Conservation (phyloP, 257 asterid genomes). For the Solanum acaule region DNA sequence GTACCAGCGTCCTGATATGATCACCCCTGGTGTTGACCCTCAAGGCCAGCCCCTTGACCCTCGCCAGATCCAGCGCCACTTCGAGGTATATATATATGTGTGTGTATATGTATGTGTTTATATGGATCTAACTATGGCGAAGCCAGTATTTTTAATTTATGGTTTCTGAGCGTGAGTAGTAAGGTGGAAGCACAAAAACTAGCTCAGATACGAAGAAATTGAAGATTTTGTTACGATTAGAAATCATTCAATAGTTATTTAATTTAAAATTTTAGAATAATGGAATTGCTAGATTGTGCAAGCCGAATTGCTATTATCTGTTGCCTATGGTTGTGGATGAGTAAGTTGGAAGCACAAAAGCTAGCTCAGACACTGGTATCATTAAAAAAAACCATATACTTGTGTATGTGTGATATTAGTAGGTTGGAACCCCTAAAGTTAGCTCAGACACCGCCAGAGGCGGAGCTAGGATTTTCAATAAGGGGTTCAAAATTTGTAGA, state of each 20-base stretch:
- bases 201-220: background rate
- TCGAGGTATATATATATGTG: conserved; percentile 25
- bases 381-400: background rate
- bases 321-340: background rate
- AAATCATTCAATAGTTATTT: background rate
- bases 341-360: background rate
- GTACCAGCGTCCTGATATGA: conserved; percentile 89
- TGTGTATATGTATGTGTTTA: background rate
- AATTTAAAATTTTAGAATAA: background rate
- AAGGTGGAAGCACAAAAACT: background rate
- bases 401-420: background rate
- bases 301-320: background rate
- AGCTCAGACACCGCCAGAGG: background rate
- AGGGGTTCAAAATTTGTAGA: too few relatives aligned
- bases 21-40: conserved; percentile 81
- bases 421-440: background rate
- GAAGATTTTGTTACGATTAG: background rate
- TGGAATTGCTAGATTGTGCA: background rate
- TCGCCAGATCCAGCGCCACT: conserved; percentile 61
- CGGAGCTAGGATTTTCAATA: too few relatives aligned
- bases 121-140: background rate
- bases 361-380: background rate
- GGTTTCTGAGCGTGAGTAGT: background rate
- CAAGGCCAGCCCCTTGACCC: conserved; percentile 78
- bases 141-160: background rate